A percentile compares a stretch with the other conserved stretches of the same genome.
phyloP scores from a whole-genome alignment of 805 yeast genomes.

The Blastobotrys americana region DNA sequence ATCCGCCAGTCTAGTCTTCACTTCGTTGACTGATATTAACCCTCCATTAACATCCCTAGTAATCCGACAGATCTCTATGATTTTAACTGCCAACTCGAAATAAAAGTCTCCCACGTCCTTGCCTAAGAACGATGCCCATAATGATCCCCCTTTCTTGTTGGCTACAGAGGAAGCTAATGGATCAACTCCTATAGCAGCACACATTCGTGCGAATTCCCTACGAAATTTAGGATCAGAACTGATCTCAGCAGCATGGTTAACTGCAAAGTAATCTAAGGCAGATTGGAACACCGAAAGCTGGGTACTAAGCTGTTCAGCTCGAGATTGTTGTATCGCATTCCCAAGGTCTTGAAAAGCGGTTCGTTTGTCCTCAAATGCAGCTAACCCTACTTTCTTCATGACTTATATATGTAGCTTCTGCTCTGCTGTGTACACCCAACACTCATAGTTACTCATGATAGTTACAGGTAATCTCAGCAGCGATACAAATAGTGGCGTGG shows the following conservation, averaged over 20 bases:
- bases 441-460: neutral
- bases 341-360: conserved; percentile 45
- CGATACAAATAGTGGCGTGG: too few relatives aligned
- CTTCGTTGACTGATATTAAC: conserved; percentile 53
- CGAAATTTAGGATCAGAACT: conserved; percentile 57
- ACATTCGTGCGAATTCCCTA: conserved; percentile 65
- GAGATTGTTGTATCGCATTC: conserved; percentile 42
- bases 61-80: conserved; percentile 67
- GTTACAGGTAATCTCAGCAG: too few relatives aligned
- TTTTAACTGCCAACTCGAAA: conserved; percentile 61
- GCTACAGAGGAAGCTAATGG: conserved; percentile 45
- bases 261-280: conserved; percentile 68
- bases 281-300: conserved; percentile 74
- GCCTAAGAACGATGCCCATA: conserved; percentile 32
- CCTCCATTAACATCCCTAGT: conserved; percentile 80
- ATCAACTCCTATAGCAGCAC: conserved; percentile 76
- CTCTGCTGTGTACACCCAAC: neutral
- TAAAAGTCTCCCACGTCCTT: conserved; percentile 45
- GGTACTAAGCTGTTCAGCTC: conserved; percentile 53
- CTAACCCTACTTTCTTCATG: conserved; percentile 42
- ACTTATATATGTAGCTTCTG: too few relatives aligned
- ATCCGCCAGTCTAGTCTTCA: conserved; percentile 33
- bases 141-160: conserved; percentile 26
- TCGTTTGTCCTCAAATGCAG: conserved; percentile 37
- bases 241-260: conserved; percentile 62